Conservation (phyloP, 1,139 yeast species). For the Blastobotrys persicus region DNA sequence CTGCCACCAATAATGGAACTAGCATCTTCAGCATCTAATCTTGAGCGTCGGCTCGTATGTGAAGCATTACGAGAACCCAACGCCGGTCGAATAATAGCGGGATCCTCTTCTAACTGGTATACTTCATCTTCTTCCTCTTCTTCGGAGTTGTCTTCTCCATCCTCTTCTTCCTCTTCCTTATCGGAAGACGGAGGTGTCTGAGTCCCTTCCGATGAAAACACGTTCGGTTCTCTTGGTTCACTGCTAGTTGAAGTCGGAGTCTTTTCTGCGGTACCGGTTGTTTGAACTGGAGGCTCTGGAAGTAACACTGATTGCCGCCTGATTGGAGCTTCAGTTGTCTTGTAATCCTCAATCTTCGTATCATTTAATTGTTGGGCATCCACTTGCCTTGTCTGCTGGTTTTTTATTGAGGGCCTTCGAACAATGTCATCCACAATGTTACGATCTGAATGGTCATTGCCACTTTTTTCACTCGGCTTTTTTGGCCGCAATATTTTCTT, state of each 20-base stretch:
- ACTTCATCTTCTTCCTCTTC: slow-evolving; percentile 15
- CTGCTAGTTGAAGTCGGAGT: neutral
- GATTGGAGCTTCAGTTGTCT: neutral
- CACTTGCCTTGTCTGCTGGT: neutral
- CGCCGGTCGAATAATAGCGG: neutral
- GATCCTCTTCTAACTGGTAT: neutral
- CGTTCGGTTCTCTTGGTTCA: neutral
- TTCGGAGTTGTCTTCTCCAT: slow-evolving; percentile 14
- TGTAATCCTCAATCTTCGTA: neutral
- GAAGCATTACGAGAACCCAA: slow-evolving; percentile 7
- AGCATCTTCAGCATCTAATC: slow-evolving; percentile 29
- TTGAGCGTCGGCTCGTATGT: slow-evolving; percentile 5
- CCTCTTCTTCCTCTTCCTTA: slow-evolving; percentile 13
- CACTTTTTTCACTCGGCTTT: neutral
- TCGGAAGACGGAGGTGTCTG: neutral
- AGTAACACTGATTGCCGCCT: neutral
- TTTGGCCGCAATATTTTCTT: neutral
- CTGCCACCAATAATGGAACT: slow-evolving; percentile 35
- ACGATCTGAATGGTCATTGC: neutral
- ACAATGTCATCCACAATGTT: neutral
- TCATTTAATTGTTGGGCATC: neutral
- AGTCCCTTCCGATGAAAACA: neutral
- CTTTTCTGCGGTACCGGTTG: neutral
- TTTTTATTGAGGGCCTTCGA: neutral
- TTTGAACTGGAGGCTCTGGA: neutral